phyloP scores from a whole-genome alignment of 352 stramenopile genomes.

The Hyaloperonospora brassicae region DNA sequence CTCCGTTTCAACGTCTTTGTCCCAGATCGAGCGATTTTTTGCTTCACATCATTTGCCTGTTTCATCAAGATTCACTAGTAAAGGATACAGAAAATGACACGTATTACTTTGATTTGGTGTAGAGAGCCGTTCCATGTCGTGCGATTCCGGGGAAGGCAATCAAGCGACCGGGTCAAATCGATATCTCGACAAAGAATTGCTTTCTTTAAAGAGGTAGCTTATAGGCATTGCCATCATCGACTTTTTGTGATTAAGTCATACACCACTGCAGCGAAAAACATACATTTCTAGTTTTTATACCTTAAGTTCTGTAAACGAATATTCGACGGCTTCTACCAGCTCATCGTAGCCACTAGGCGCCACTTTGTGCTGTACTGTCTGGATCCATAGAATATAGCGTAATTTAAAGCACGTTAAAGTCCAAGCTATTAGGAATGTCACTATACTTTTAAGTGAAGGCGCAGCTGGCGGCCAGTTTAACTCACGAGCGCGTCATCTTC shows the following conservation, averaged over 20 bases:
- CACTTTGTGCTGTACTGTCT: constrained; percentile 12
- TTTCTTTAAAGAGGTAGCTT: neutral
- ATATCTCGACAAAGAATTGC: neutral
- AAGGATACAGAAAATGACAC: too few species aligned
- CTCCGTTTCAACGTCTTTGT: too few species aligned
- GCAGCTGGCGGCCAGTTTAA: neutral
- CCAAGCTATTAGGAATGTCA: constrained; percentile 20
- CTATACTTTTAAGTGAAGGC: constrained; percentile 10
- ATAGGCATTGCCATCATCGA: neutral
- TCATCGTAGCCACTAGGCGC: neutral
- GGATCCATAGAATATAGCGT: constrained; percentile 17
- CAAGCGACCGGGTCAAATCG: neutral
- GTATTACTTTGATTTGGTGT: too few species aligned
- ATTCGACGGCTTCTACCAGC: neutral
- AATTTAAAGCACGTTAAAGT: constrained; percentile 26
- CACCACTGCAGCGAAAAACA: neutral
- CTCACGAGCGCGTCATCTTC: constrained; percentile 6
- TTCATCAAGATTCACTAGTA: too few species aligned
- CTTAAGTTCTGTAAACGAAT: neutral
- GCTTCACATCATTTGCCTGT: too few species aligned
- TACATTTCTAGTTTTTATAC: neutral
- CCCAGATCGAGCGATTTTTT: too few species aligned
- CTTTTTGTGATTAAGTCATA: neutral
- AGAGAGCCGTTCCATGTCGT: too few species aligned
- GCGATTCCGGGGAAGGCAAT: too few species aligned